These are phyloP conservation scores for Dioszegia hungarica DNA, from an alignment of 768 basidiomycete genomes.

Conservation along the genomic window DNA sequence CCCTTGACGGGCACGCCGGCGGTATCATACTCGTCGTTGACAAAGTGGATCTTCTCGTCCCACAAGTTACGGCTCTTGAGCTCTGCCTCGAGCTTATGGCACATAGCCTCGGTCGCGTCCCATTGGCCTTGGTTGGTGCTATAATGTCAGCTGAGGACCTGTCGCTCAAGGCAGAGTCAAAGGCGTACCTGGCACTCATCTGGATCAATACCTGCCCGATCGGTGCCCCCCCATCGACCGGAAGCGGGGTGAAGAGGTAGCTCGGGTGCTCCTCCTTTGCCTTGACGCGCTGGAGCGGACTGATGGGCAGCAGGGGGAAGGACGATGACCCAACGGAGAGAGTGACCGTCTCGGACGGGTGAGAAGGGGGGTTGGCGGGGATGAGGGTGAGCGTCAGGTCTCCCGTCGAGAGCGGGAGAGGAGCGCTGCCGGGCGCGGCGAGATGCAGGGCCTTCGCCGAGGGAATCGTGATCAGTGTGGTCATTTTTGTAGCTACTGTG, in stretches of 20 bases:
- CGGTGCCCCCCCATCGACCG: conserved; percentile 24
- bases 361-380: conserved; percentile 39
- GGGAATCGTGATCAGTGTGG: conserved; percentile 35
- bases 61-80: conserved; percentile 40
- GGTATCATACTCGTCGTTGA: conserved; percentile 42
- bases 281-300: conserved; percentile 33
- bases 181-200: conserved; percentile 30
- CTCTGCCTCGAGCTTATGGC: conserved; percentile 24
- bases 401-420: conserved; percentile 38
- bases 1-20: conserved; percentile 18
- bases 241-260: conserved; percentile 39
- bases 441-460: conserved; percentile 33
- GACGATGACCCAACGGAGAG: conserved; percentile 35
- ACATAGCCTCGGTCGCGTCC: conserved; percentile 38
- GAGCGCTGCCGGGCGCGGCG: conserved; percentile 21
- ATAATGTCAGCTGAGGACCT: not conserved
- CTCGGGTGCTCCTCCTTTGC: conserved; percentile 39
- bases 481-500: conserved; percentile 40
- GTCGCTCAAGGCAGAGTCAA: not conserved
- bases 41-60: conserved; percentile 36
- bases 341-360: conserved; percentile 35
- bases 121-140: conserved; percentile 36
- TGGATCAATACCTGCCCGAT: conserved; percentile 42
- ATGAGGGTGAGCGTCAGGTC: conserved; percentile 36
- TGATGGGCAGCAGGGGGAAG: conserved; percentile 37